Conservation (phyloP, 2,329 filamentous ascomycete species). For the Fusarium decemcellulare region DNA sequence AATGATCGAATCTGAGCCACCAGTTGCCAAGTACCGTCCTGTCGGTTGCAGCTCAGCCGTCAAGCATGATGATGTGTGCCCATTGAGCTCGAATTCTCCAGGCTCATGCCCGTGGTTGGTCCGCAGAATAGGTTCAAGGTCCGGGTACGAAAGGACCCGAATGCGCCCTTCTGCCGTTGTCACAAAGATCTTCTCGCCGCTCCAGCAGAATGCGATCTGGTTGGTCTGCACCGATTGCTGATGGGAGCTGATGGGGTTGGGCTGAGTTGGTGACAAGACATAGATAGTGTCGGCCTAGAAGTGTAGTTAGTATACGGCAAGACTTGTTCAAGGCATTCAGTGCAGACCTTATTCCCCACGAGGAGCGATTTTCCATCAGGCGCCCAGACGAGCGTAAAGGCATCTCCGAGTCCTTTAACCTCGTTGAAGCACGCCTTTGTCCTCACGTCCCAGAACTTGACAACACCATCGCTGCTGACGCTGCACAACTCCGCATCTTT, state of each 20-base stretch:
- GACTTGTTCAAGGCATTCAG: neutral
- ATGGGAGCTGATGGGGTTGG: slow-evolving; percentile 69
- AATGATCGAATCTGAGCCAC: slow-evolving; percentile 82
- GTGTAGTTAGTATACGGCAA: slow-evolving; percentile 1
- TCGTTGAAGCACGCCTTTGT: slow-evolving; percentile 80
- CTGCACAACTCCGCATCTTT: slow-evolving; percentile 85
- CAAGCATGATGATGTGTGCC: slow-evolving; percentile 81
- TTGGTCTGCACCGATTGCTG: slow-evolving; percentile 77
- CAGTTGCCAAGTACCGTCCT: slow-evolving; percentile 80
- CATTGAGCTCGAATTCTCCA: slow-evolving; percentile 74
- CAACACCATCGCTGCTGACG: slow-evolving; percentile 79
- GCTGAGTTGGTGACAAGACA: slow-evolving; percentile 72
- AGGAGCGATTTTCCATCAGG: slow-evolving; percentile 79
- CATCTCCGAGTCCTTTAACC: slow-evolving; percentile 75
- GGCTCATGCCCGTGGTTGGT: slow-evolving; percentile 61
- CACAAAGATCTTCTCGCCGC: slow-evolving; percentile 77
- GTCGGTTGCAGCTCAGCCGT: slow-evolving; percentile 79
- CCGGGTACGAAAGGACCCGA: slow-evolving; percentile 78
- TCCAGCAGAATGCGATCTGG: slow-evolving; percentile 81
- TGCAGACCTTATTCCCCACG: slow-evolving; percentile 78
- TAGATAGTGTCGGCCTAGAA: slow-evolving; percentile 72
- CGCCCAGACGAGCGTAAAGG: slow-evolving; percentile 81
- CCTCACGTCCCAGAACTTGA: slow-evolving; percentile 86
- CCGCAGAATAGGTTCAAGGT: slow-evolving; percentile 69
- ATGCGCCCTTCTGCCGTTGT: slow-evolving; percentile 80